phyloP scores from a whole-genome alignment of 2,329 filamentous ascomycete species.

The Aureobasidium sp. region DNA sequence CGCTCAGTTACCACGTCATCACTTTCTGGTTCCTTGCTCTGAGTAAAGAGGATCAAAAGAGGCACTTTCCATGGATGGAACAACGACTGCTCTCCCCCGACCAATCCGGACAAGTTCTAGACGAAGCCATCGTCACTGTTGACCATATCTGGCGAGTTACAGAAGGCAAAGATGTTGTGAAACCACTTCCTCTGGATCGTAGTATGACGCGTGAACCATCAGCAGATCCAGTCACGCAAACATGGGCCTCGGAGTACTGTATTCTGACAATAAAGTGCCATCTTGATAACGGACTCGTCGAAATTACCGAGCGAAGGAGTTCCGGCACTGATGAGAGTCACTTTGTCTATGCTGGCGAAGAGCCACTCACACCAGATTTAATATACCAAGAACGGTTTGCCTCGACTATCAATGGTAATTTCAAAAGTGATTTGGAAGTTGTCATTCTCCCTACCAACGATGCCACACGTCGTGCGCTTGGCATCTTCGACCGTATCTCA shows the following conservation, averaged over 20 bases:
- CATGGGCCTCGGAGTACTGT: constrained; percentile 16
- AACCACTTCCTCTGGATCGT: neutral
- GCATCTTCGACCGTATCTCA: constrained; percentile 75
- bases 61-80: constrained; percentile 63
- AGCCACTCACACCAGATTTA: constrained; percentile 51
- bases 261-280: constrained; percentile 17
- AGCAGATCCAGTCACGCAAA: constrained; percentile 3
- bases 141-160: constrained; percentile 90
- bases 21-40: constrained; percentile 94
- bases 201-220: neutral
- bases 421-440: constrained; percentile 8
- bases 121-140: constrained; percentile 87
- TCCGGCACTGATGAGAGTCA: constrained; percentile 17
- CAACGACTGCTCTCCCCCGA: constrained; percentile 46
- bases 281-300: neutral
- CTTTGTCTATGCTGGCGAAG: constrained; percentile 7
- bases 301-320: constrained; percentile 17
- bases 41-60: constrained; percentile 77
- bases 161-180: constrained; percentile 7
- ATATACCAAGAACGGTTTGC: constrained; percentile 32
- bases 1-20: constrained; percentile 89
- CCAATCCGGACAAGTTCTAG: constrained; percentile 69
- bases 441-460: constrained; percentile 18
- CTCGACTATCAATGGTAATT: constrained; percentile 13
- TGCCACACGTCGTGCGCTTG: constrained; percentile 60